Percentiles rank a stretch among this genome's conserved stretches.
These are phyloP conservation scores for Apostasia shenzhenica DNA, from an alignment of 106 monocot species.

Conservation along the genomic window DNA sequence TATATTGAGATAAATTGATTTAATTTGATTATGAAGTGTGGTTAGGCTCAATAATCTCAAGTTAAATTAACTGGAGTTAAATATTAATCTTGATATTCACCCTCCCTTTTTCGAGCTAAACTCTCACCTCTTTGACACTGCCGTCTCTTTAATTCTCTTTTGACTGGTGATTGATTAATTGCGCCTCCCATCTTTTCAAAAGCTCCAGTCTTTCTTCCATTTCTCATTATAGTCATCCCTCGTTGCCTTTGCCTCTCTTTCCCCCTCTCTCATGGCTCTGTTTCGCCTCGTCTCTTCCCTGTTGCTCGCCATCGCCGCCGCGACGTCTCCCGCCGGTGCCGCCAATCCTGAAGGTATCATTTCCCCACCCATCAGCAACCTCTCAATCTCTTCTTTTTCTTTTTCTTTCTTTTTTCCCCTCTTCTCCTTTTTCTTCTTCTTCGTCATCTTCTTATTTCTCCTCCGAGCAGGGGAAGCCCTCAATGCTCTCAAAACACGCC, in stretches of 20 bases:
- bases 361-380: not conserved
- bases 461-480: conserved; percentile 63
- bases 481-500: conserved; percentile 46
- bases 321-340: conserved; percentile 32
- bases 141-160: not conserved
- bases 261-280: conserved; percentile 16
- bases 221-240: not conserved
- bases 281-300: conserved; percentile 15
- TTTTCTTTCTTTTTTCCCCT: not conserved
- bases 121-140: no score
- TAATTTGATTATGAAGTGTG: no score
- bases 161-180: conserved; percentile 3
- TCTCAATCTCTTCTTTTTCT: not conserved
- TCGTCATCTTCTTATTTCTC: not conserved
- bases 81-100: no score
- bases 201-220: not conserved
- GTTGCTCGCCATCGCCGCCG: conserved; percentile 25
- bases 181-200: not conserved
- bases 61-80: no score
- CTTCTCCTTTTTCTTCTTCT: not conserved
- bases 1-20: no score
- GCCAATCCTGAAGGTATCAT: conserved; percentile 70
- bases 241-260: conserved; percentile 8
- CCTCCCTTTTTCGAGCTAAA: no score
- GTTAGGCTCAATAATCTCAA: no score